phyloP scores from a whole-genome alignment of 1,139 yeast species.

The Candida neerlandica region DNA sequence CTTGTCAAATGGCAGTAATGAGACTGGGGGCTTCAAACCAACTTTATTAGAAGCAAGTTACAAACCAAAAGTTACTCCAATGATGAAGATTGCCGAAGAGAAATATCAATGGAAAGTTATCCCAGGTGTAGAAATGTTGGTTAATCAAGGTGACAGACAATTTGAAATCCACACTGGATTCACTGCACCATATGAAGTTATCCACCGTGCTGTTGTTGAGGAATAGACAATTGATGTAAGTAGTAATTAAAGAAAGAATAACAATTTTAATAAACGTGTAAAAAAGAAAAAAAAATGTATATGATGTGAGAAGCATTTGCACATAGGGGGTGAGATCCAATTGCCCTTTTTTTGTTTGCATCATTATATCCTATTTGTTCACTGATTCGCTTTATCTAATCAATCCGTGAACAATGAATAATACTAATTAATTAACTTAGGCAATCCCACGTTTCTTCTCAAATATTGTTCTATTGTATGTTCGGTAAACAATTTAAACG shows the following conservation, averaged over 20 bases:
- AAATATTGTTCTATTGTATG: background rate
- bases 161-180: conserved; percentile 78
- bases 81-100: conserved; percentile 73
- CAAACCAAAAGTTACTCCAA: conserved; percentile 82
- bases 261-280: background rate
- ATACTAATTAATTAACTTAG: background rate
- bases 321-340: no score
- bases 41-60: conserved; percentile 88
- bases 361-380: no score
- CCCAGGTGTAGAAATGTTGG: conserved; percentile 90
- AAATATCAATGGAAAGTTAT: conserved; percentile 68
- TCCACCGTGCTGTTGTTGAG: conserved; percentile 58
- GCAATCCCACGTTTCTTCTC: background rate
- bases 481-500: no score
- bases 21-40: conserved; percentile 43
- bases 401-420: background rate
- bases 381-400: no score
- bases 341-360: no score
- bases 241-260: background rate
- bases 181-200: conserved; percentile 60
- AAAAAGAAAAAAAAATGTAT: no score
- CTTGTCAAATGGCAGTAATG: conserved; percentile 37
- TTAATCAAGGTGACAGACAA: conserved; percentile 90
- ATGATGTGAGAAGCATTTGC: no score
- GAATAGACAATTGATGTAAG: conserved; percentile 14